Conservation (phyloP, 2,329 filamentous ascomycete genomes). For the Stagonosporopsis rhizophila region DNA sequence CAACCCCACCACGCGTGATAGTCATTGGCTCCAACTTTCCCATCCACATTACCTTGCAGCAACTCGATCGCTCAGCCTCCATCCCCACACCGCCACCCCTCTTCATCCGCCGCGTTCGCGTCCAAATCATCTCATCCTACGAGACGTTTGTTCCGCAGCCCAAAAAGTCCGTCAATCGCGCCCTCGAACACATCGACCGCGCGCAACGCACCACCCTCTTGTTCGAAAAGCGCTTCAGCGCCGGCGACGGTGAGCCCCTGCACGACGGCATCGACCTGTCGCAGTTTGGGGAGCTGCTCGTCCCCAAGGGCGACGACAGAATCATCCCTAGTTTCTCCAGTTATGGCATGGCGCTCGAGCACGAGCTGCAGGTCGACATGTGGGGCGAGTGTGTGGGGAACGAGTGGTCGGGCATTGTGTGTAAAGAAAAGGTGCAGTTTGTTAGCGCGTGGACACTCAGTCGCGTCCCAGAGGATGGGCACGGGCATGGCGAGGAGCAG, state of each 20-base stretch:
- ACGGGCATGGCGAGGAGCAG: background rate
- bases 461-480: background rate
- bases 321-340: conserved; percentile 35
- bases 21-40: conserved; percentile 26
- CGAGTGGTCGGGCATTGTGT: conserved; percentile 27
- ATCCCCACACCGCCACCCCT: conserved; percentile 31
- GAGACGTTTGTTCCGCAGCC: conserved; percentile 25
- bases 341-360: conserved; percentile 34
- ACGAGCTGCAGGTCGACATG: conserved; percentile 34
- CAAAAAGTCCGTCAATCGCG: conserved; percentile 6
- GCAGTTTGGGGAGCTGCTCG: conserved; percentile 15
- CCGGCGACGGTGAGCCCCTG: conserved; percentile 22
- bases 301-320: conserved; percentile 12
- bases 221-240: conserved; percentile 27
- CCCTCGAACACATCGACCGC: conserved; percentile 12
- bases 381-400: conserved; percentile 39
- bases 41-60: conserved; percentile 29
- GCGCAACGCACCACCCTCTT: conserved; percentile 21
- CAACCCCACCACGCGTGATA: conserved; percentile 30
- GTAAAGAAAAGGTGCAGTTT: conserved; percentile 27
- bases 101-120: conserved; percentile 32
- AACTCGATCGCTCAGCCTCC: conserved; percentile 36
- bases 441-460: conserved; percentile 22
- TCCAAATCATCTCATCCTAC: conserved; percentile 26
- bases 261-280: conserved; percentile 26